phyloP scores from a whole-genome alignment of 495 filamentous ascomycete genomes.

The Neurospora terricola region DNA sequence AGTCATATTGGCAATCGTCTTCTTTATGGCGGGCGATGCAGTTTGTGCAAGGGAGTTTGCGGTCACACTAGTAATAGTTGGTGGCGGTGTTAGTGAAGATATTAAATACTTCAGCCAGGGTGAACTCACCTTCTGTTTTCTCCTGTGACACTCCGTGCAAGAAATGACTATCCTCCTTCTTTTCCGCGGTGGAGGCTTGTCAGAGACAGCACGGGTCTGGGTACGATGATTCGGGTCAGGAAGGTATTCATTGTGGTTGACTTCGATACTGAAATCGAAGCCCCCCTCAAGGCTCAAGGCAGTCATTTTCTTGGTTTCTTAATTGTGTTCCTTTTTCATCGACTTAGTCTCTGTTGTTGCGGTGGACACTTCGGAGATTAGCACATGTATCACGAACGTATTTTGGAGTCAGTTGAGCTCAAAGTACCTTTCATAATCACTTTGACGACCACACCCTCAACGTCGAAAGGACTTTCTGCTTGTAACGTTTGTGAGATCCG shows the following conservation, averaged over 20 bases:
- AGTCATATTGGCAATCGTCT: constrained; percentile 40
- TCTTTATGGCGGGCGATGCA: constrained; percentile 45
- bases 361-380: background rate
- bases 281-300: background rate
- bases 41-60: constrained; percentile 51
- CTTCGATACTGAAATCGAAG: background rate
- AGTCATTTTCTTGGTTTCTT: background rate
- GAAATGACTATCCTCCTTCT: constrained; percentile 51
- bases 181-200: constrained; percentile 35
- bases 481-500: background rate
- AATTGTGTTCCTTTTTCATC: background rate
- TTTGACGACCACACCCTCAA: background rate
- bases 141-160: constrained; percentile 53
- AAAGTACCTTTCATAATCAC: background rate
- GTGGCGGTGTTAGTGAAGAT: background rate
- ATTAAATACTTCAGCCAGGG: background rate
- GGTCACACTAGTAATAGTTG: constrained; percentile 40
- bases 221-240: background rate
- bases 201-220: constrained; percentile 1
- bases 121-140: constrained; percentile 48
- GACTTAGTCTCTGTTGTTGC: background rate
- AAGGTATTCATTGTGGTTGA: background rate
- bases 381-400: background rate
- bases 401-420: background rate
- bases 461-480: too few species aligned